These are phyloP conservation scores for Podila epicladia DNA, from an alignment of 192 early-diverging fungal genomes.

Conservation along the genomic window DNA sequence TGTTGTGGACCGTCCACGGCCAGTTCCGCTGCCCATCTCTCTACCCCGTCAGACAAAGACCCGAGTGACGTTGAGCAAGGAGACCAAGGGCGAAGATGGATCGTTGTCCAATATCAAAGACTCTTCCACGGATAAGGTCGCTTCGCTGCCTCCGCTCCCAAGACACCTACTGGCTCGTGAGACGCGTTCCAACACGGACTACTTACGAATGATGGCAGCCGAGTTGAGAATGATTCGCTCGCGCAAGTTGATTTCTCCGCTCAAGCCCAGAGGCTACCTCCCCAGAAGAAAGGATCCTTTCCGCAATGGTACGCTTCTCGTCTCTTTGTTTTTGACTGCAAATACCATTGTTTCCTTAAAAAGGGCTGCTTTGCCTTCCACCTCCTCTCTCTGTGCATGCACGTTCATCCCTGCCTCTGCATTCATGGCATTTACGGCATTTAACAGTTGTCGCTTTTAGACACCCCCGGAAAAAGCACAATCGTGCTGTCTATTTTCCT, in stretches of 20 bases:
- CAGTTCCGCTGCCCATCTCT: slow-evolving; percentile 8
- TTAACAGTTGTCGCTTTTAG: too few relatives aligned
- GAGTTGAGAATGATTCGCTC: slow-evolving; percentile 64
- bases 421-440: background rate
- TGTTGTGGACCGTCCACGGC: slow-evolving; percentile 28
- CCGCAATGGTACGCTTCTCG: slow-evolving; percentile 24
- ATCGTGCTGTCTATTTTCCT: too few relatives aligned
- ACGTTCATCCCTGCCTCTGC: background rate
- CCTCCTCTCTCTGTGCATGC: background rate
- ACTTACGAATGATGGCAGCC: slow-evolving; percentile 60
- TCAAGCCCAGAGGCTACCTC: slow-evolving; percentile 55
- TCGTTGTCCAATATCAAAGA: background rate
- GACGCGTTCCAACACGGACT: slow-evolving; percentile 55
- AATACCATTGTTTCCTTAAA: background rate
- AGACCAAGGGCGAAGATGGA: background rate
- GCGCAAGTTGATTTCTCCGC: slow-evolving; percentile 55
- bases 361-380: slow-evolving; percentile 1
- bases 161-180: slow-evolving; percentile 45
- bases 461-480: too few relatives aligned
- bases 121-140: background rate
- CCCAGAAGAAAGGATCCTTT: slow-evolving; percentile 53
- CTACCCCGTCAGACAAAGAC: background rate
- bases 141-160: slow-evolving; percentile 23
- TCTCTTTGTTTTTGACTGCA: background rate
- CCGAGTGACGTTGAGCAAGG: background rate